These are phyloP conservation scores for Phytopythium aichiense DNA, from an alignment of 352 stramenopile species.

Conservation along the genomic window DNA sequence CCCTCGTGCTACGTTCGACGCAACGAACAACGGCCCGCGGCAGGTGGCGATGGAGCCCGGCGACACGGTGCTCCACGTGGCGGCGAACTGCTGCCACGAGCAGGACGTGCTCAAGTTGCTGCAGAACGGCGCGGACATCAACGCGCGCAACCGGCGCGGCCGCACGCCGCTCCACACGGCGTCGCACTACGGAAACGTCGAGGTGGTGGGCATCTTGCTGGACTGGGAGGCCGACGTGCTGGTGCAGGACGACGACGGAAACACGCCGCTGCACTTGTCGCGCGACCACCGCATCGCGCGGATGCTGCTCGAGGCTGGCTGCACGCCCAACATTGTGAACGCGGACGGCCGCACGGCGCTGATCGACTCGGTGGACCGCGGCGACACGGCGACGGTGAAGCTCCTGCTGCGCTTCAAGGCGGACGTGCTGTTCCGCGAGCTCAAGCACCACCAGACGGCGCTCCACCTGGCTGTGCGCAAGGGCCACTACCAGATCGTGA, in stretches of 20 bases:
- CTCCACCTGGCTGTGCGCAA: constrained; percentile 80
- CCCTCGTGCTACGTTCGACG: constrained; percentile 17
- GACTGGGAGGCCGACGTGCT: constrained; percentile 80
- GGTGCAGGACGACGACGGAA: constrained; percentile 76
- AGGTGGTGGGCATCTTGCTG: constrained; percentile 76
- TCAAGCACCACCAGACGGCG: constrained; percentile 83
- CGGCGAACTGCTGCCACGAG: constrained; percentile 83
- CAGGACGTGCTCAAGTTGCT: constrained; percentile 83
- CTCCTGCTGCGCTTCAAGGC: constrained; percentile 75
- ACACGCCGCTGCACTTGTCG: constrained; percentile 80
- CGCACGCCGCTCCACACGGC: constrained; percentile 82
- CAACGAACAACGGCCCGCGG: constrained; percentile 48
- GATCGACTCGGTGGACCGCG: constrained; percentile 74
- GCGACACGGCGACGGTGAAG: constrained; percentile 73
- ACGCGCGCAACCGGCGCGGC: constrained; percentile 71
- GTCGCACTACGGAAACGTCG: constrained; percentile 74
- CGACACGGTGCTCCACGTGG: constrained; percentile 84
- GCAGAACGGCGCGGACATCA: constrained; percentile 85
- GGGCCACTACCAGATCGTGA: constrained; percentile 82
- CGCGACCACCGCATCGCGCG: constrained; percentile 70
- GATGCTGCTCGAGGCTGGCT: constrained; percentile 81
- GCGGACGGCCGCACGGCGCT: constrained; percentile 72
- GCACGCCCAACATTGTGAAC: constrained; percentile 83
- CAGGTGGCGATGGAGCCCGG: constrained; percentile 83
- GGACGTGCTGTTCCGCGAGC: constrained; percentile 81